Conservation (phyloP, 371 early-diverging fungal genomes). For the Globomyces sp. region DNA sequence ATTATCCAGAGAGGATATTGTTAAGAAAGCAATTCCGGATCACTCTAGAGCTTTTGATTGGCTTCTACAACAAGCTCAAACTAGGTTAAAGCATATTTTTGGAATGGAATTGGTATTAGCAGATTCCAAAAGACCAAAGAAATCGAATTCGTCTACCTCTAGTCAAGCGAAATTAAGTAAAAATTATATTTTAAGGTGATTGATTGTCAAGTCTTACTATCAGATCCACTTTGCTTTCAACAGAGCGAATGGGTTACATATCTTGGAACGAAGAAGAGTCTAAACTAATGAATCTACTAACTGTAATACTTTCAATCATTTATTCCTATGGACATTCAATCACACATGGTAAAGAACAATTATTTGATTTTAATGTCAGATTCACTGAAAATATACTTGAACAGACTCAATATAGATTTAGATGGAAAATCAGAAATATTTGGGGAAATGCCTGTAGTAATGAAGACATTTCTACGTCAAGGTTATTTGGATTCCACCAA, state of each 20-base stretch:
- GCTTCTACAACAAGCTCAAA: slow-evolving; percentile 1
- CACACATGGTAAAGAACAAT: not conserved
- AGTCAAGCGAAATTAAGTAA: not conserved
- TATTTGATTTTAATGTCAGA: not conserved
- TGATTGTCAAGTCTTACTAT: not conserved
- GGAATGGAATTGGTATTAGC: not conserved
- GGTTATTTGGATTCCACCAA: slow-evolving; percentile 1
- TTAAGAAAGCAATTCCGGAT: slow-evolving; percentile 3
- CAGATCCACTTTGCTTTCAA: not conserved
- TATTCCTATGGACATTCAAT: slow-evolving; percentile 5
- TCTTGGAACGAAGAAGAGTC: slow-evolving; percentile 1
- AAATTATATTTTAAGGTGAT: not conserved
- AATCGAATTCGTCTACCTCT: not conserved
- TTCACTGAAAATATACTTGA: slow-evolving; percentile 1
- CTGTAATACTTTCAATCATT: not conserved
- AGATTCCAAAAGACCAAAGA: slow-evolving; percentile 2
- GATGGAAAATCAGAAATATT: not conserved
- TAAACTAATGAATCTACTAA: slow-evolving; percentile 1
- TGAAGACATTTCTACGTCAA: not conserved
- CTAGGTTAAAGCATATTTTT: slow-evolving; percentile 10
- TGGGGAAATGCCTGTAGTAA: not conserved
- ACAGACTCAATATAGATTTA: not conserved
- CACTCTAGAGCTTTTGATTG: not conserved
- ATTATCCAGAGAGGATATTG: slow-evolving; percentile 3
- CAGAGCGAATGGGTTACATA: not conserved